phyloP scores from a whole-genome alignment of 2,329 filamentous ascomycete genomes.

The Aspergillus eucalypticola region DNA sequence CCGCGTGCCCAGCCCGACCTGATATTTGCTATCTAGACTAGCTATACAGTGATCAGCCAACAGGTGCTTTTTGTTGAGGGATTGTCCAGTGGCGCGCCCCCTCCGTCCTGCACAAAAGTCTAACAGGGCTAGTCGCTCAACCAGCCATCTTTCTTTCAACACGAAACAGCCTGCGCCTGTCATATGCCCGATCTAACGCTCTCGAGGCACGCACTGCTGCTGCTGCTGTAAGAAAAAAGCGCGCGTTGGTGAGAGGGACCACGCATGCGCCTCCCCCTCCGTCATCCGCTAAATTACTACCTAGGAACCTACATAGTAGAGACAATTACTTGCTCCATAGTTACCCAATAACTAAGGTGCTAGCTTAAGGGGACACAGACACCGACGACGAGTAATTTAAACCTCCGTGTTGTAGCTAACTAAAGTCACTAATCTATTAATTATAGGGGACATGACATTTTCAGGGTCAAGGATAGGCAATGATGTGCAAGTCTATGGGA shows the following conservation, averaged over 20 bases:
- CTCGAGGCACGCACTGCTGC: not conserved
- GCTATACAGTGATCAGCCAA: conserved; percentile 14
- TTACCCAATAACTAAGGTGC: no score
- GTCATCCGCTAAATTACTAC: no score
- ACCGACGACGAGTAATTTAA: not conserved
- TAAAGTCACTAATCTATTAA: no score
- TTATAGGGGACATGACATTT: not conserved
- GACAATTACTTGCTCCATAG: no score
- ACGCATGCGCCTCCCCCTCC: not conserved
- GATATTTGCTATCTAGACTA: not conserved
- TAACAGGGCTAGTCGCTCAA: not conserved
- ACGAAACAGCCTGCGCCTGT: not conserved
- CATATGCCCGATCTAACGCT: conserved; percentile 1
- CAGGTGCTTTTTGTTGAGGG: not conserved
- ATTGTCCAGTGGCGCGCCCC: not conserved
- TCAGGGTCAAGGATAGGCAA: conserved; percentile 1
- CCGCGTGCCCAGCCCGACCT: conserved; percentile 7
- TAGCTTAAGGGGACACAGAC: not conserved
- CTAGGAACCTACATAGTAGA: no score
- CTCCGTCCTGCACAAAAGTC: not conserved
- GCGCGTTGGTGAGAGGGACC: not conserved
- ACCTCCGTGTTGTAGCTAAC: not conserved
- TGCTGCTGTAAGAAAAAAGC: no score
- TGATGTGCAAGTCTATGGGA: conserved; percentile 9
- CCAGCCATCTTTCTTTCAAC: not conserved